Base-by-base conservation (phyloP, 1,139 yeast species). In the Candida dubliniensis region DNA sequence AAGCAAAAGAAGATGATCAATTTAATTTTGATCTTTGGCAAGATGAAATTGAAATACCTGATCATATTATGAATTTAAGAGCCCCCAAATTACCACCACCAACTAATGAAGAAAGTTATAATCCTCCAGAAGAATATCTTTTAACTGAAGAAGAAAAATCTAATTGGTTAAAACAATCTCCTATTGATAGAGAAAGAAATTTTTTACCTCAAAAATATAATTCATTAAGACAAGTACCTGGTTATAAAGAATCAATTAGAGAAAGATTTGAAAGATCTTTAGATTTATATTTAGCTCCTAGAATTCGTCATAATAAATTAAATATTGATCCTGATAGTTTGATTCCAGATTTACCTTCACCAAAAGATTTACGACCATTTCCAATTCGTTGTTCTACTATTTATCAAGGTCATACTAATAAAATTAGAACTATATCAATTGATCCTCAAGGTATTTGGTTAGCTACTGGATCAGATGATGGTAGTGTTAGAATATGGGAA, bases 381-480 rank as follows among this genome's bases (percentile, higher is more conserved):
- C 99, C 99, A 37, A 88, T 90, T 60, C 82, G 84, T 61, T 84
- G 95, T 56, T 86, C 97, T 3, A 90, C 96, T 3, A 67, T 82
- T 2, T 93, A 81, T 64, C 76, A 76, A 50, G 99, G 99, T 29
- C 99, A 93, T 61, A 69, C 71, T 36, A 96, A 86, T 40, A 84
- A 84, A 57, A 84, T 95, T 42, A 83, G 99, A 64, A 75, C 95
- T 2, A 64, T 93, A 35, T 81, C 93, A 10, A 78, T 91, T 42
- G 96, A 93, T 62, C 96, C 96, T 42, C 77, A 83, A 42, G 99
- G 99, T 8, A 75, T 87, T 56, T 93, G 96, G 93, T 73, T 93
- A 51, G 99, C 99, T 18, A 93, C 99, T 8, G 99, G 98, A 45
- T 87, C 96, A 24, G 99, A 93, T 62, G 99, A 93, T 63, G 98